Evolutionary conservation across 345 rosid species (phyloP), one percentile per base, ranked within the genome.

Genomic region (Syzygium aqueum): DNA sequence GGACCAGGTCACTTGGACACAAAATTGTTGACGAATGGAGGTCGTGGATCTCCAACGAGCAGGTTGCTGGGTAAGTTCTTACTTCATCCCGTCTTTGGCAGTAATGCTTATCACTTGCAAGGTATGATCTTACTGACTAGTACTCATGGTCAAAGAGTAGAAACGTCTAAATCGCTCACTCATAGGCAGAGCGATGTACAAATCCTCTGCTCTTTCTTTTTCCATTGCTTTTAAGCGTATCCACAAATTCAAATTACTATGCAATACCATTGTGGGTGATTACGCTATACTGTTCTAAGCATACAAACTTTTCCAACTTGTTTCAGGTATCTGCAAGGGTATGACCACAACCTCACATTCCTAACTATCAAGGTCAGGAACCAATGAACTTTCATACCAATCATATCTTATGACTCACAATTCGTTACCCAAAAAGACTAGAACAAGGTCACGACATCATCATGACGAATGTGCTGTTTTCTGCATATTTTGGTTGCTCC

Each of bases 1-100:
- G 90, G 90, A 87, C 87, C 54, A 84, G 88, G 84, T 86, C 90
- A 16, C 22, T 86, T 19, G 87, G 88, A 84, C 87, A 86, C 85
- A 84, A 86, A 19, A 89, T 86, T 16, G 43, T 59, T 9, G 88
- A 86, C 33, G 88, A 86, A 37, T 89, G 90, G 90, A 84, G 88
- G 25, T 84, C 88, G 0, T 89, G 90, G 90, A 22, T n/a, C 30
- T 84, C 88, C 52, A 59, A 59, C 7, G 82, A 56, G 51, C 90
- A 89, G 77, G 85, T 89, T 17, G 87, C 87, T 4, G 90, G 90
- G 90, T 89, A 78, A 83, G 16, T 49, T 22, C 10, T 33, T 33
- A 52, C 37, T 28, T 21, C 15, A 87, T 51, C 80, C 46, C 80
- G 37, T 56, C 27, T 6, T 27, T 14, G 28, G n/a, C 51, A 0